phyloP scores from a whole-genome alignment of 164 flowering plant species.

The Akebia trifoliata region DNA sequence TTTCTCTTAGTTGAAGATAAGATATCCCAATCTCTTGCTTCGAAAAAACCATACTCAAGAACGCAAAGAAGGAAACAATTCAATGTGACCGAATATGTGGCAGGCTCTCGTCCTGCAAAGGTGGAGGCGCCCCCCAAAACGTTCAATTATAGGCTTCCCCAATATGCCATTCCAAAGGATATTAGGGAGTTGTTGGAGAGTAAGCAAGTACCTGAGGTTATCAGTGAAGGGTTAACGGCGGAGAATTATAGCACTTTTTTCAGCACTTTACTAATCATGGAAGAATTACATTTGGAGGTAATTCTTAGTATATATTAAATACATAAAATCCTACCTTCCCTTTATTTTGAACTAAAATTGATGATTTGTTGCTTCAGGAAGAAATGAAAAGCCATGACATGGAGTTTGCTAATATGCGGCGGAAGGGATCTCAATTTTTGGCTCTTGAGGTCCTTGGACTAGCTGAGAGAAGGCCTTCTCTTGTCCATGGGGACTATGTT shows the following conservation, averaged over 20 bases:
- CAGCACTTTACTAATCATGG: conserved; percentile 58
- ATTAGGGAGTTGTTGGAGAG: conserved; percentile 45
- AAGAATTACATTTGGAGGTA: conserved; percentile 89
- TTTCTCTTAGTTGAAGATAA: conserved; percentile 76
- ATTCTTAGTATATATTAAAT: conserved; percentile 1
- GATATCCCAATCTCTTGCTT: conserved; percentile 55
- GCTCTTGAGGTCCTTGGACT: conserved; percentile 85
- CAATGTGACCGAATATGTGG: conserved; percentile 32
- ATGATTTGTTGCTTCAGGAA: conserved; percentile 42
- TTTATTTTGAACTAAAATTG: neutral
- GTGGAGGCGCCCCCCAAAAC: conserved; percentile 8
- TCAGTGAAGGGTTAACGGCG: conserved; percentile 41
- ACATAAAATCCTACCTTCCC: neutral
- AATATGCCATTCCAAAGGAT: conserved; percentile 48
- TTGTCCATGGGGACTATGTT: conserved; percentile 69
- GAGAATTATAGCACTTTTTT: conserved; percentile 58
- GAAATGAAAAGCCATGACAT: conserved; percentile 75
- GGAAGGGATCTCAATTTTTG: conserved; percentile 36
- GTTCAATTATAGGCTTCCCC: conserved; percentile 38
- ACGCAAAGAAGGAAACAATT: conserved; percentile 31
- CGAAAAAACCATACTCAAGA: conserved; percentile 55
- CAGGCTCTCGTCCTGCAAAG: conserved; percentile 47
- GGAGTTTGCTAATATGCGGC: conserved; percentile 60
- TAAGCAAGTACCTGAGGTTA: conserved; percentile 52
- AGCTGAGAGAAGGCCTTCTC: conserved; percentile 95